phyloP scores from a whole-genome alignment of 495 filamentous ascomycete species.

The Penicillium pulvis region DNA sequence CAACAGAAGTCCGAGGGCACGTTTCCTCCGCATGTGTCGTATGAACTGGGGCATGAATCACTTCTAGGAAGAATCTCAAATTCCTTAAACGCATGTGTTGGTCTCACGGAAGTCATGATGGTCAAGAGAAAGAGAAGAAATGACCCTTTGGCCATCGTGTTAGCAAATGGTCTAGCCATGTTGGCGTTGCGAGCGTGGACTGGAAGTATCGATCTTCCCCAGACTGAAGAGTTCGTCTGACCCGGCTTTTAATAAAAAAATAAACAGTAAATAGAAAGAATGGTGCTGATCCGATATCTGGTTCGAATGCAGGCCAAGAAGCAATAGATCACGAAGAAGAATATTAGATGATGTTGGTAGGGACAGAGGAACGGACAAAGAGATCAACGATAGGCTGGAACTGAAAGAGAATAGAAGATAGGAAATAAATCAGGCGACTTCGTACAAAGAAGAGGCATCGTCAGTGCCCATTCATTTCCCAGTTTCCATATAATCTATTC shows the following conservation, averaged over 20 bases:
- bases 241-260: neutral
- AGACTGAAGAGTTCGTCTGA: neutral
- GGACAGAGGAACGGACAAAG: constrained; percentile 15
- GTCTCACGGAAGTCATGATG: constrained; percentile 25
- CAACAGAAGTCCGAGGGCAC: constrained; percentile 81
- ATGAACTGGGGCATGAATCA: constrained; percentile 49
- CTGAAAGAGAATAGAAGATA: neutral
- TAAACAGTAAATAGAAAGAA: neutral
- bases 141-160: constrained; percentile 11
- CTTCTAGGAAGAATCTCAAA: constrained; percentile 36
- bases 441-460: constrained; percentile 12
- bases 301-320: constrained; percentile 1
- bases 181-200: constrained; percentile 1
- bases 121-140: constrained; percentile 31
- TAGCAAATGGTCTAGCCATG: constrained; percentile 24
- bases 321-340: constrained; percentile 8
- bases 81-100: constrained; percentile 33
- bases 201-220: neutral
- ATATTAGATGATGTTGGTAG: neutral
- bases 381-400: constrained; percentile 16
- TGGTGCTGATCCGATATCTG: neutral
- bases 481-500: constrained; percentile 20
- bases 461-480: constrained; percentile 11
- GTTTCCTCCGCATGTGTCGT: constrained; percentile 52
- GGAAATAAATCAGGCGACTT: neutral